These are phyloP conservation scores for Botrytis fabae DNA, from an alignment of 2,329 filamentous ascomycete genomes.

Conservation along the genomic window DNA sequence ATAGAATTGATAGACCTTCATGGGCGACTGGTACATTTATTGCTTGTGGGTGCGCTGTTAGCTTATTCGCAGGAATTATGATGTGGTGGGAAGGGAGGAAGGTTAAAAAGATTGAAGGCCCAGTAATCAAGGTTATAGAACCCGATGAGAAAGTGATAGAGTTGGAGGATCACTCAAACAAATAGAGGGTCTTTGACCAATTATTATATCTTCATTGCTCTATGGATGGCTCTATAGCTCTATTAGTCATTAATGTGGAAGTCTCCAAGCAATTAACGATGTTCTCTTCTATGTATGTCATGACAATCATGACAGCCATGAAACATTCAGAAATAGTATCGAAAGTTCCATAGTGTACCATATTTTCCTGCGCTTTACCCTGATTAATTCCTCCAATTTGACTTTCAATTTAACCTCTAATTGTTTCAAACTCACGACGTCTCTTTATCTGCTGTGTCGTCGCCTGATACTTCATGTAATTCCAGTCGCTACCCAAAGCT, in stretches of 20 bases:
- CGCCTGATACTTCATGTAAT: neutral
- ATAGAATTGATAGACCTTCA: conserved; percentile 25
- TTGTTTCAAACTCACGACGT: neutral
- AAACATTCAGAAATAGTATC: neutral
- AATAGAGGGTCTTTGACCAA: no score
- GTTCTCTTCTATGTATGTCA: neutral
- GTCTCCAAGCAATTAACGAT: neutral
- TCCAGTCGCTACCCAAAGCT: neutral
- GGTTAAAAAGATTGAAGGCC: conserved; percentile 29
- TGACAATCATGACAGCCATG: neutral
- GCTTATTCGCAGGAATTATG: conserved; percentile 26
- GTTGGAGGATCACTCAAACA: neutral
- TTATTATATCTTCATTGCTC: neutral
- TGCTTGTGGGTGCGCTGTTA: conserved; percentile 28
- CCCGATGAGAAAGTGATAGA: neutral
- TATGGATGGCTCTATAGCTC: neutral
- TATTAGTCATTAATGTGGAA: neutral
- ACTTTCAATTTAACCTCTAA: neutral
- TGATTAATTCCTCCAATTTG: neutral
- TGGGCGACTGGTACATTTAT: conserved; percentile 30
- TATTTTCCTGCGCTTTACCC: neutral
- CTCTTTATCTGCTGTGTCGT: no score
- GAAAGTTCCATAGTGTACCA: neutral
- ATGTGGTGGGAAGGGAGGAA: conserved; percentile 31
- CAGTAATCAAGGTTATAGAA: conserved; percentile 25